Evolutionary conservation across 2,329 filamentous ascomycete genomes (phyloP), one percentile per base, ranked within the genome.

Genomic region (Cercospora janseana): DNA sequence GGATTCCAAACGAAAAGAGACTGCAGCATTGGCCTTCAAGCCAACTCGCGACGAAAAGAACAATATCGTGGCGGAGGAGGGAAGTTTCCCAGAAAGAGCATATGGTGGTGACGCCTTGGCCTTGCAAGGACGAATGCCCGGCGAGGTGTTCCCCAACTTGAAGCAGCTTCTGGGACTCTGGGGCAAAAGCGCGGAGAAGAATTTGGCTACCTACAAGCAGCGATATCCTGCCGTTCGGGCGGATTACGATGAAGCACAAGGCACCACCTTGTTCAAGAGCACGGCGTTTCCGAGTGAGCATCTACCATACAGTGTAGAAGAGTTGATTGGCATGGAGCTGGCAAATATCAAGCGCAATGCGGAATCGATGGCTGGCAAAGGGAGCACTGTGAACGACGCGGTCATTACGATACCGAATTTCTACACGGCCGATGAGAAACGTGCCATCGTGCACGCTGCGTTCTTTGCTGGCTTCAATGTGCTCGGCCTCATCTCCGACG

Each of bases 1-100:
- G 70, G 93, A 98, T 73, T 96, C 93, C 23, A 88, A 95, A 70
- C 86, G 93, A 66, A 98, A 98, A 77, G 93, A 98, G 70, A 81
- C 81, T 18, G 88, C 91, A 2, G 91, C 90, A 32, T 83, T 98
- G 60, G 87, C 89, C 34, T 97, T 98, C 75, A 97, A 98, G 73
- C 89, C 91, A 28, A 78, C 82, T n/a, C 75, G 79, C 63, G 80
- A 79, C 47, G 76, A 81, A 52, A 60, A 60, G 29, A 60, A 79
- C 80, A 63, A 75, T 76, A 59, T 84, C 81, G 46, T 70, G 70
- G 55, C 72, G 75, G 66, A 69, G 20, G 48, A 58, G 5, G 67
- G 65, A 13, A 59, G 52, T 5, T 96, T 86, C 69, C 93, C 93
- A 29, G 93, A 98, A 72, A 80, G 93, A 63, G 80, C 86, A 51